Conservation (phyloP, 176 grass and related monocot genomes). For the Carex kokanica region DNA sequence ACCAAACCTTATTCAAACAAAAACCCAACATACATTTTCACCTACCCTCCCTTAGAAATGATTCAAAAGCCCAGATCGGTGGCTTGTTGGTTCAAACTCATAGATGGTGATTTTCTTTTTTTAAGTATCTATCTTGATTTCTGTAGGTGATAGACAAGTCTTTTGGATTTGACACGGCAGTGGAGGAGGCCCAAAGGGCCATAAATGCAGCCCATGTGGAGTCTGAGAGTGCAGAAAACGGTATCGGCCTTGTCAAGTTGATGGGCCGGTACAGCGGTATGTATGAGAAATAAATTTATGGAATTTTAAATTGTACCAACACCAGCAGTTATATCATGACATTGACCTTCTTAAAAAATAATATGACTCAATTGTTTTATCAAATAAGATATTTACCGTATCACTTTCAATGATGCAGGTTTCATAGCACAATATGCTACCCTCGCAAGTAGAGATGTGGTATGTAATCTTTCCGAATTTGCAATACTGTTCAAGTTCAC, state of each 20-base stretch:
- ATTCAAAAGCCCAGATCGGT: not conserved
- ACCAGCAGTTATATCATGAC: not conserved
- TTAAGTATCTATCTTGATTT: not conserved
- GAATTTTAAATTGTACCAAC: not conserved
- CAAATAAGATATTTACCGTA: conserved; percentile 10
- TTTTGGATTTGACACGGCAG: conserved; percentile 97
- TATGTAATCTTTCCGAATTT: conserved; percentile 35
- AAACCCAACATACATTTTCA: not conserved
- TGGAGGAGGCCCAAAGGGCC: conserved; percentile 93
- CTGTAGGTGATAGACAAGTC: conserved; percentile 95
- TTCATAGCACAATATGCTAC: conserved; percentile 96
- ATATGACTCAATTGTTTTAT: not conserved
- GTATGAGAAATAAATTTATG: not conserved
- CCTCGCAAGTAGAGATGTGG: conserved; percentile 98
- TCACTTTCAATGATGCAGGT: conserved; percentile 46
- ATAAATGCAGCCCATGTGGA: conserved; percentile 99
- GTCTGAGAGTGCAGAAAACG: conserved; percentile 95
- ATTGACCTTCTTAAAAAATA: not conserved
- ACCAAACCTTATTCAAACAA: not conserved
- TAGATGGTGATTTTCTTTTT: not conserved
- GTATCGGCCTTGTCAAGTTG: conserved; percentile 90
- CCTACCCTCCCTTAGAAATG: not conserved
- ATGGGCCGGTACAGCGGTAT: conserved; percentile 97
- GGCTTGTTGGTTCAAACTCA: not conserved
- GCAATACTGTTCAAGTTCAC: not conserved